Conservation (phyloP, 2,329 filamentous ascomycete species). For the Pseudocercospora vitis region DNA sequence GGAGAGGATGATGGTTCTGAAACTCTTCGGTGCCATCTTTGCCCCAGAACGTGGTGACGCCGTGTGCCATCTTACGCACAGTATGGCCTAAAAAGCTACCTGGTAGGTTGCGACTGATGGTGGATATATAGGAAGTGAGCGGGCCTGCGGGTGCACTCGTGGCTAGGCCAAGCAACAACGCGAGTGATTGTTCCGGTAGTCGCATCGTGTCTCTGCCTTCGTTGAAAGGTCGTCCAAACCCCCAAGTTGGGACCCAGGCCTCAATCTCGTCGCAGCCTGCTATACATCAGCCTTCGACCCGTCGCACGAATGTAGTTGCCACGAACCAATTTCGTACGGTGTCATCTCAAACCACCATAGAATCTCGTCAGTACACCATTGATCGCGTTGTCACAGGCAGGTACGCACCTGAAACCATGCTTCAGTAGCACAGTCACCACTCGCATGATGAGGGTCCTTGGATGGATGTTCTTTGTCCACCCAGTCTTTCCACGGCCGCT, state of each 20-base stretch:
- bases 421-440: slow-evolving; percentile 35
- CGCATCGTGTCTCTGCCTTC: slow-evolving; percentile 36
- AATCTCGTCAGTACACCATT: not conserved
- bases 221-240: slow-evolving; percentile 38
- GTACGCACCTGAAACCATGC: slow-evolving; percentile 37
- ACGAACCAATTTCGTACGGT: slow-evolving; percentile 36
- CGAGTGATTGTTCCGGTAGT: slow-evolving; percentile 39
- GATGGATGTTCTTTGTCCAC: slow-evolving; percentile 32
- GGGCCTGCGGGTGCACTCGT: slow-evolving; percentile 39
- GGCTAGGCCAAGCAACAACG: slow-evolving; percentile 36
- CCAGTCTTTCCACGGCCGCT: slow-evolving; percentile 36
- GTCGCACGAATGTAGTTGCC: not conserved
- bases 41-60: slow-evolving; percentile 35
- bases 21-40: slow-evolving; percentile 39
- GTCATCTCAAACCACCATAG: slow-evolving; percentile 37
- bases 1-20: slow-evolving; percentile 38
- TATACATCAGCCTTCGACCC: not conserved
- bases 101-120: slow-evolving; percentile 37
- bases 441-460: slow-evolving; percentile 28
- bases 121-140: slow-evolving; percentile 37
- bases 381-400: too few relatives aligned
- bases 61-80: slow-evolving; percentile 31
- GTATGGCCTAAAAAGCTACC: slow-evolving; percentile 35
- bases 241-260: slow-evolving; percentile 41
- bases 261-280: slow-evolving; percentile 38